Percentiles rank a stretch among this genome's conserved stretches.
Evolutionary conservation across 1,139 yeast species (phyloP).

Genomic region (Wickerhamomyces sp.): DNA sequence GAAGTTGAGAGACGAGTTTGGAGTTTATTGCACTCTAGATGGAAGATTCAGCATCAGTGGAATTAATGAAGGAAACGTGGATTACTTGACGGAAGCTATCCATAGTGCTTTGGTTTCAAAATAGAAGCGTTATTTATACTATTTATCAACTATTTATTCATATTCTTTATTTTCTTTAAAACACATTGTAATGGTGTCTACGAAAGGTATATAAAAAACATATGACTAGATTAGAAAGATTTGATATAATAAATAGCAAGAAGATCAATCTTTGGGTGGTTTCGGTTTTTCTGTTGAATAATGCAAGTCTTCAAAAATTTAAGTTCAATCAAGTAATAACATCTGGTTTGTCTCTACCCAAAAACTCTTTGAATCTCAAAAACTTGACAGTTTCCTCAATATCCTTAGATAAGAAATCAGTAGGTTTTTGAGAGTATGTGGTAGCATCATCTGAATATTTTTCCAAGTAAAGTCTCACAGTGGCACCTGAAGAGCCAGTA

Average conservation of each 20-base stretch:
- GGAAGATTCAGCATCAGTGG: constrained; percentile 95
- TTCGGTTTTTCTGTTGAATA: no score
- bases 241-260: no score
- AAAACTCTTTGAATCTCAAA: constrained; percentile 64
- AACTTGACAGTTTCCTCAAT: constrained; percentile 60
- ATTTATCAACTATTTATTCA: not conserved
- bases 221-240: no score
- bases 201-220: no score
- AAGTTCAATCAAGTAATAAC: constrained; percentile 73
- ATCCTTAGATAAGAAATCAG: constrained; percentile 60
- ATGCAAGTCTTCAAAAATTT: no score
- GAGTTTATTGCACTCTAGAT: constrained; percentile 80
- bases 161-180: no score
- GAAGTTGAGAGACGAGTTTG: constrained; percentile 61
- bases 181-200: no score
- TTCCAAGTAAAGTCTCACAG: constrained; percentile 89
- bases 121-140: not conserved
- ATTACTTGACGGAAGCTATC: constrained; percentile 74
- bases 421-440: constrained; percentile 51
- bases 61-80: constrained; percentile 72
- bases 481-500: constrained; percentile 97
- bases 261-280: no score
- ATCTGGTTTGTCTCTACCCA: constrained; percentile 85
- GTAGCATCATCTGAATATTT: constrained; percentile 63
- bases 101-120: constrained; percentile 30